Evolutionary conservation across 1,284 basidiomycete genomes (phyloP), one percentile per base, ranked within the genome.

Genomic region (Ganoderma meredithae): DNA sequence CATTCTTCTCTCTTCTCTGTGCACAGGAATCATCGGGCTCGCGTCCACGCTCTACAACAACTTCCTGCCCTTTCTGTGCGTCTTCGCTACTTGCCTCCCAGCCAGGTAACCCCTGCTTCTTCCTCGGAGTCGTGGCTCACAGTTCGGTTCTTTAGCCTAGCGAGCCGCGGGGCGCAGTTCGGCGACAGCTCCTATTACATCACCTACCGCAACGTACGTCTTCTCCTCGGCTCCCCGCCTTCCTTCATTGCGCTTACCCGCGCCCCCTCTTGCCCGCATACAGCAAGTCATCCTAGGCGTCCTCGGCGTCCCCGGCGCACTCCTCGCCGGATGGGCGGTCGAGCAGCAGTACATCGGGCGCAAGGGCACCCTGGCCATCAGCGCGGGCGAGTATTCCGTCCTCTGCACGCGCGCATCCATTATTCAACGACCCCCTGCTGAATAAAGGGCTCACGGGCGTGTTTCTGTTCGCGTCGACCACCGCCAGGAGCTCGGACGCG

Each of bases 391-490:
- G 82, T 80, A 76, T 69, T 66, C 70, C 74, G 60, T 69, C 79
- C 70, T 73, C 76, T 65, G 72, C 82, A 58, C 81, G 81, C 76
- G 75, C 76, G 75, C 77, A 77, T 76, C 69, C 80, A 81, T 75
- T 81, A 80, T 76, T 82, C 80, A 77, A 80, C 78, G 77, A 77
- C 75, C 77, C 71, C 77, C 67, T 74, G 77, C 76, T 76, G 68
- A 79, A 78, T 73, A 74, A 74, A 90, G 87, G 85, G 60, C 84
- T 93, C 66, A 93, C 91, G 7, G 92, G 92, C 8, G 81, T 86
- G 7, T 93, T 93, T 79, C 85, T 94, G 66, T 88, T 93, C 68
- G 86, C 84, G 59, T 89, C 89, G 60, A 93, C 91, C 9, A 92
- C 91, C 1, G 88, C 92, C 10, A 83, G 89, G 56, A 87, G 85